Evolutionary conservation across 768 basidiomycete species (phyloP).

Genomic region (Trametes elegans): DNA sequence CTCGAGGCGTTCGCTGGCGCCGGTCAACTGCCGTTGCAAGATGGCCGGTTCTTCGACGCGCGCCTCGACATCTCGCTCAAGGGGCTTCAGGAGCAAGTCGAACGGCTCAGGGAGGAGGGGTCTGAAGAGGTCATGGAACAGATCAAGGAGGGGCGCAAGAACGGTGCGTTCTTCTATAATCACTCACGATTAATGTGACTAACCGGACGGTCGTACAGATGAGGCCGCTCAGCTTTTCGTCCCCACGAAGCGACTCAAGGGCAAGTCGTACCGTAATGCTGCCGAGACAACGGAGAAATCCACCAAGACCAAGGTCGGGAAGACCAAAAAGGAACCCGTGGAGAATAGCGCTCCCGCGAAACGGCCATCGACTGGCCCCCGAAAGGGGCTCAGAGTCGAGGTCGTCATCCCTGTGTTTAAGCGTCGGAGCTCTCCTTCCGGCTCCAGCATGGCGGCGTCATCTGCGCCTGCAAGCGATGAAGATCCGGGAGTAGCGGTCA

Average conservation of each 20-base stretch:
- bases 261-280: conserved; percentile 69
- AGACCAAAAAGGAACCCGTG: conserved; percentile 2
- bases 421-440: conserved; percentile 18
- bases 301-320: not conserved
- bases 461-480: conserved; percentile 37
- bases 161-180: conserved; percentile 41
- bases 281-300: conserved; percentile 33
- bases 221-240: conserved; percentile 46
- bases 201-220: conserved; percentile 39
- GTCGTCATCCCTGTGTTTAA: conserved; percentile 49
- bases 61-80: conserved; percentile 63
- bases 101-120: conserved; percentile 64
- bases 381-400: conserved; percentile 45
- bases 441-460: conserved; percentile 30
- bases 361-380: conserved; percentile 7
- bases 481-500: conserved; percentile 36
- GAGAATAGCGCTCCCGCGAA: not conserved
- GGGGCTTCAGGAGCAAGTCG: conserved; percentile 62
- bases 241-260: conserved; percentile 68
- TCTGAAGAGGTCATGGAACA: conserved; percentile 56
- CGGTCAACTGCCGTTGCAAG: conserved; percentile 67
- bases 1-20: conserved; percentile 68
- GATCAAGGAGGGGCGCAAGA: conserved; percentile 62
- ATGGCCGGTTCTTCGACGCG: conserved; percentile 89
- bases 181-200: not conserved